Evolutionary conservation across 805 yeast species (phyloP).

Genomic region (Diddensiella transvaalensis): DNA sequence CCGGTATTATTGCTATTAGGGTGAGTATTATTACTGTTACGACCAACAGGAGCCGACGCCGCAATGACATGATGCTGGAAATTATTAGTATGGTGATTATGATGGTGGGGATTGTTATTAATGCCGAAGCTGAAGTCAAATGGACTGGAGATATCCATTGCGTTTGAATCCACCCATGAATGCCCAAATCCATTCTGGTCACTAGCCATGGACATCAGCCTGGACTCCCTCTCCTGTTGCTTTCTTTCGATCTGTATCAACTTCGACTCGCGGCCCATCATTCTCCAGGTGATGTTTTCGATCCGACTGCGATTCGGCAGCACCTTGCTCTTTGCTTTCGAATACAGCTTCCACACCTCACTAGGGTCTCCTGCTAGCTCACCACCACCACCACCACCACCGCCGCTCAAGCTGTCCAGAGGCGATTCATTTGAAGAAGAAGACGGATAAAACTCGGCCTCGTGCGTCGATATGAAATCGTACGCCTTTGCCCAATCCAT

Average conservation of each 20-base stretch:
- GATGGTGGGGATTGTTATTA: too few species aligned
- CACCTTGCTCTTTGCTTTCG: slow-evolving; percentile 60
- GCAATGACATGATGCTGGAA: neutral
- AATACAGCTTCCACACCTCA: slow-evolving; percentile 75
- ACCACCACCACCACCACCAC: neutral
- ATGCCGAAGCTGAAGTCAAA: neutral
- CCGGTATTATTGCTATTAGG: too few species aligned
- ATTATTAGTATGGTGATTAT: too few species aligned
- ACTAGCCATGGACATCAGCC: neutral
- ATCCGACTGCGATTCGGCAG: slow-evolving; percentile 73
- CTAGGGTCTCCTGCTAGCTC: neutral
- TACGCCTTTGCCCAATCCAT: slow-evolving; percentile 4
- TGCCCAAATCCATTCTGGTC: neutral
- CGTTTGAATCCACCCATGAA: neutral
- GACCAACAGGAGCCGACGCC: neutral
- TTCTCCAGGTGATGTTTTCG: slow-evolving; percentile 84
- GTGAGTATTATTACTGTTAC: too few species aligned
- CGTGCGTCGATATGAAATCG: neutral
- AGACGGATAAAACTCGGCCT: neutral
- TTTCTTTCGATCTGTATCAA: neutral
- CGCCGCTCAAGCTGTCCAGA: neutral
- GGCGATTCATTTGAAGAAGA: neutral
- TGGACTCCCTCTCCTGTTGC: neutral
- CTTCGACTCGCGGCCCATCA: slow-evolving; percentile 45
- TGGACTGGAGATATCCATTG: neutral